A percentile compares a stretch with the other conserved stretches of the same genome.
Evolutionary conservation across 2,329 filamentous ascomycete species (phyloP).

Genomic region (Aureobasidium pullulans): DNA sequence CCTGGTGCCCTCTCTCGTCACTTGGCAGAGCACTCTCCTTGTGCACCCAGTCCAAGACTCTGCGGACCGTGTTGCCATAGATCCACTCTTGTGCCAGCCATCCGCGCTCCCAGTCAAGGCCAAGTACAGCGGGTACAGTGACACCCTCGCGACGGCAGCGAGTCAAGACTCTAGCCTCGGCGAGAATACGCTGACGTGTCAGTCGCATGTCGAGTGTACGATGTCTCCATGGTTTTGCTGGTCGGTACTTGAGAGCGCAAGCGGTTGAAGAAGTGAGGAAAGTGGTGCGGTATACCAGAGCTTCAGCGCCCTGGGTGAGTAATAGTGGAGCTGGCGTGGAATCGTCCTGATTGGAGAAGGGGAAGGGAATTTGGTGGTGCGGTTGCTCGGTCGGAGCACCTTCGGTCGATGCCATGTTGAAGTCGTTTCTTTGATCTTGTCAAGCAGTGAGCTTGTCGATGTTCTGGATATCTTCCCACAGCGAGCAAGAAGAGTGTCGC

Average conservation of each 20-base stretch:
- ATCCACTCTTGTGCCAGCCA: conserved; percentile 86
- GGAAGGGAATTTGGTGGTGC: conserved; percentile 44
- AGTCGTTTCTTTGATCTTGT: not conserved
- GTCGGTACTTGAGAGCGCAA: conserved; percentile 84
- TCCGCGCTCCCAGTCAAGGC: conserved; percentile 53
- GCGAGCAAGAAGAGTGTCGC: not conserved
- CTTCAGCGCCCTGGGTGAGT: conserved; percentile 91
- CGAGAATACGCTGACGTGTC: conserved; percentile 77
- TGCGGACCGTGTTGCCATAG: conserved; percentile 61
- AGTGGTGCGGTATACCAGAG: conserved; percentile 79
- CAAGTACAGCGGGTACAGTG: conserved; percentile 73
- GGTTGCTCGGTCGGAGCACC: not conserved
- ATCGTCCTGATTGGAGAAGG: conserved; percentile 55
- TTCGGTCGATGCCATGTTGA: not conserved
- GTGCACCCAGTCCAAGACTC: conserved; percentile 57
- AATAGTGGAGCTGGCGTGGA: conserved; percentile 50
- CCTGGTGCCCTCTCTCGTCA: conserved; percentile 18
- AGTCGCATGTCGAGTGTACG: conserved; percentile 79
- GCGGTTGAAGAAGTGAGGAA: conserved; percentile 63
- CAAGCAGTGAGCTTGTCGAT: too few species aligned
- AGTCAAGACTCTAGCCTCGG: conserved; percentile 78
- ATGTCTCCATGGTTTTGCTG: conserved; percentile 86
- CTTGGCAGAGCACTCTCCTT: conserved; percentile 23
- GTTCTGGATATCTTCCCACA: too few species aligned
- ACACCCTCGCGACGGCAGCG: conserved; percentile 74